A percentile compares a stretch with the other conserved stretches of the same genome.
phyloP scores from a whole-genome alignment of 148 eudicot genomes.

The Arctostaphylos glauca region DNA sequence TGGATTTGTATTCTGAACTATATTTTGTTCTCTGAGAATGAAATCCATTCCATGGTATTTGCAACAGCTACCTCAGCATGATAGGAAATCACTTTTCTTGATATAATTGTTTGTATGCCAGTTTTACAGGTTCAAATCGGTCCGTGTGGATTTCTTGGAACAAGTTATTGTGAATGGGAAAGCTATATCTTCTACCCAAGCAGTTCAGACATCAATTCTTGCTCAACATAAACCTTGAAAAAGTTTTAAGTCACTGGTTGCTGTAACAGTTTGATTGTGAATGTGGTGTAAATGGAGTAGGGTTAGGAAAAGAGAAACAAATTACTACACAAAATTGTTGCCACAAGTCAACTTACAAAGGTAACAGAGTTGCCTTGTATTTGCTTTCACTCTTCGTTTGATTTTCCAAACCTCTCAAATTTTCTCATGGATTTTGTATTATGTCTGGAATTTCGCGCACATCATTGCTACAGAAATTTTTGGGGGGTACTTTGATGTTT shows the following conservation, averaged over 20 bases:
- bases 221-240: slow-evolving; percentile 76
- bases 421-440: slow-evolving; percentile 1
- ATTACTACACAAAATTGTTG: not conserved
- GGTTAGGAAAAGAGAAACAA: not conserved
- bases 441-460: not conserved
- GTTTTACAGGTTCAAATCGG: slow-evolving; percentile 67
- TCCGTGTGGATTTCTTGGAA: slow-evolving; percentile 84
- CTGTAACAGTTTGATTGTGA: slow-evolving; percentile 6
- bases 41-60: not conserved
- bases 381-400: not conserved
- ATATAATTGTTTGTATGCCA: slow-evolving; percentile 25
- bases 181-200: slow-evolving; percentile 45
- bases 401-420: not conserved
- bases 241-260: not conserved
- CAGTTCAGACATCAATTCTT: slow-evolving; percentile 49
- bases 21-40: not conserved
- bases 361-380: not conserved
- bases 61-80: not conserved
- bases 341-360: not conserved
- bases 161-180: slow-evolving; percentile 86
- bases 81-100: not conserved
- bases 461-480: not conserved
- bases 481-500: not conserved
- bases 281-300: slow-evolving; percentile 2
- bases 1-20: not conserved